phyloP scores from a whole-genome alignment of 2,329 filamentous ascomycete genomes.

The Pyricularia sp. region DNA sequence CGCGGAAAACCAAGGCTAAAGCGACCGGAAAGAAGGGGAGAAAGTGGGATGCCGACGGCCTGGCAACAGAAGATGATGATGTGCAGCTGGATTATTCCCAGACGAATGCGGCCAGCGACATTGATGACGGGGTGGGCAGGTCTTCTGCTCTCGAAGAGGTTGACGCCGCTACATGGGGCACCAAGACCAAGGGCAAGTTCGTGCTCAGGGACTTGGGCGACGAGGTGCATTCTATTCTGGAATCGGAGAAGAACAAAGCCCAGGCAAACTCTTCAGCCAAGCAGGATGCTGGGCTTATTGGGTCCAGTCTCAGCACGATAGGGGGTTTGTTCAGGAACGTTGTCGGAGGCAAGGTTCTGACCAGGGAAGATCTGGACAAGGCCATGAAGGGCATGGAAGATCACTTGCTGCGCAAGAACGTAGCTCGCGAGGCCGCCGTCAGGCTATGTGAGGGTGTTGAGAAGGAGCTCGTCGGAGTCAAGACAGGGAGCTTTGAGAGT shows the following conservation, averaged over 20 bases:
- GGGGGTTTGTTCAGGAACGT: slow-evolving; percentile 87
- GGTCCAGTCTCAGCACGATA: slow-evolving; percentile 68
- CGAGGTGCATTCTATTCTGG: slow-evolving; percentile 81
- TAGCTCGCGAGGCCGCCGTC: slow-evolving; percentile 84
- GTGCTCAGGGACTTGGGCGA: slow-evolving; percentile 87
- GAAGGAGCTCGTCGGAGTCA: slow-evolving; percentile 76
- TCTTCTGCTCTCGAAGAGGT: slow-evolving; percentile 58
- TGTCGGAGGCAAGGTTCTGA: slow-evolving; percentile 84
- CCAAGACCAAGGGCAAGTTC: slow-evolving; percentile 81
- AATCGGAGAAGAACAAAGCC: slow-evolving; percentile 57
- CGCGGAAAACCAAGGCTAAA: slow-evolving; percentile 43
- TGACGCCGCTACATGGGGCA: slow-evolving; percentile 72
- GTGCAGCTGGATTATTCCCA: slow-evolving; percentile 84
- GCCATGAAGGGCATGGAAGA: slow-evolving; percentile 94
- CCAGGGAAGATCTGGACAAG: slow-evolving; percentile 78
- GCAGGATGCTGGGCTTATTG: slow-evolving; percentile 51
- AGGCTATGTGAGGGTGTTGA: slow-evolving; percentile 86
- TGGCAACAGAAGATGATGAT: slow-evolving; percentile 71
- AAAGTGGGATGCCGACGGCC: slow-evolving; percentile 83
- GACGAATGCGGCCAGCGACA: slow-evolving; percentile 37
- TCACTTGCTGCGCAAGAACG: slow-evolving; percentile 88
- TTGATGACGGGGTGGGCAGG: slow-evolving; percentile 37
- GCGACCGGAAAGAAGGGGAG: slow-evolving; percentile 63
- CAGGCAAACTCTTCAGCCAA: slow-evolving; percentile 30
- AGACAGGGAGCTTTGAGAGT: slow-evolving; percentile 83